phyloP scores from a whole-genome alignment of 768 basidiomycete species.

The Fomitopsis serialis region DNA sequence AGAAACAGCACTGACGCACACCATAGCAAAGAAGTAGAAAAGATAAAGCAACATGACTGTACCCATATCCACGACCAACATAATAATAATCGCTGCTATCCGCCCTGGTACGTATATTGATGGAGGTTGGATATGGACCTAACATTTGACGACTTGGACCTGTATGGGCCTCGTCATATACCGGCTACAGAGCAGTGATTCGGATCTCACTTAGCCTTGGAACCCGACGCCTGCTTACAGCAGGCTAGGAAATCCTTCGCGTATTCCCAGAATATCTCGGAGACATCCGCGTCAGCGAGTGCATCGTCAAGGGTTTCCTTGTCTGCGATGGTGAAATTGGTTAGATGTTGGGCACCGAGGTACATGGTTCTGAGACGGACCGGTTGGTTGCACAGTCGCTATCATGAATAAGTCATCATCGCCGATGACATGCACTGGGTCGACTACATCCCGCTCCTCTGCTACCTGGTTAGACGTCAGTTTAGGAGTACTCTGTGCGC shows the following conservation, averaged over 20 bases:
- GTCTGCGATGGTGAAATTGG: neutral
- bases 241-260: neutral
- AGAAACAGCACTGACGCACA: too few relatives aligned
- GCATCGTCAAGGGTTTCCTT: neutral
- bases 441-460: neutral
- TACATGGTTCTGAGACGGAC: neutral
- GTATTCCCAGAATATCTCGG: neutral
- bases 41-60: neutral
- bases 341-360: neutral
- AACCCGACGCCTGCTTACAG: neutral
- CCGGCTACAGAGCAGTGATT: too few relatives aligned
- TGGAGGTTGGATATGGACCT: constrained; percentile 5
- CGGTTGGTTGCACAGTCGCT: neutral
- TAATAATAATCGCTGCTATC: too few relatives aligned
- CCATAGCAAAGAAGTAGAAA: too few relatives aligned
- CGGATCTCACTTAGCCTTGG: neutral
- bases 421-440: neutral
- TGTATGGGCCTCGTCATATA: too few relatives aligned
- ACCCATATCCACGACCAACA: neutral
- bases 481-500: neutral
- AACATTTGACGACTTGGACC: constrained; percentile 3
- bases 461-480: neutral
- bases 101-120: constrained; percentile 1
- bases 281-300: neutral
- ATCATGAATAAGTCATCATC: neutral